A percentile compares a stretch with the other conserved stretches of the same genome.
phyloP scores from a whole-genome alignment of 2,329 filamentous ascomycete species.

The Teratosphaeria destructans region DNA sequence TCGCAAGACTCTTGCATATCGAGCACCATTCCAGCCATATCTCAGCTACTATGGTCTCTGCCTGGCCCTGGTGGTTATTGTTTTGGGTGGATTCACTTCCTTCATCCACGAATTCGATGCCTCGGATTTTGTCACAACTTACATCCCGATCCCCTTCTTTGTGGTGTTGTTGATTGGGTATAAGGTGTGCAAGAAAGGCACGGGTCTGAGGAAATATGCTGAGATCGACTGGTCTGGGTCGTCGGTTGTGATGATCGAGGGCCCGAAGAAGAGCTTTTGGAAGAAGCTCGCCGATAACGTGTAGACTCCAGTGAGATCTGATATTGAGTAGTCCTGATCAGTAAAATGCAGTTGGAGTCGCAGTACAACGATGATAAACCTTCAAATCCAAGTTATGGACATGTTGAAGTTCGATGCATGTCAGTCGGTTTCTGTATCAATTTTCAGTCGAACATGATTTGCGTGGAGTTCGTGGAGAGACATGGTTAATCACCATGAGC shows the following conservation, averaged over 20 bases:
- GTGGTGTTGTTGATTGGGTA: neutral
- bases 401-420: too few relatives aligned
- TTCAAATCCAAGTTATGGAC: too few relatives aligned
- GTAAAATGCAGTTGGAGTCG: neutral
- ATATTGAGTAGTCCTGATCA: neutral
- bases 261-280: neutral
- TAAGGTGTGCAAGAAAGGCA: neutral
- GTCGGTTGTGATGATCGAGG: neutral
- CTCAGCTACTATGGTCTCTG: conserved; percentile 47
- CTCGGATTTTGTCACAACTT: neutral
- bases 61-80: conserved; percentile 54
- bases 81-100: conserved; percentile 60
- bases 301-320: neutral
- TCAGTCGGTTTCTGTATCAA: too few relatives aligned
- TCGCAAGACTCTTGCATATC: conserved; percentile 47
- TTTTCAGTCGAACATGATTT: too few relatives aligned
- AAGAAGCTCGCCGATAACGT: neutral
- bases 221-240: neutral
- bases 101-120: neutral
- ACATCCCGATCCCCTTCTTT: neutral
- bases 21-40: conserved; percentile 46
- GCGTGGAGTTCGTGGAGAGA: too few relatives aligned
- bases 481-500: too few relatives aligned
- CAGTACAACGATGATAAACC: too few relatives aligned
- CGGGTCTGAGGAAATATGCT: neutral